A percentile compares a stretch with the other conserved stretches of the same genome.
Conservation (phyloP, 805 yeast genomes). For the Hagleromyces aurorensis region DNA sequence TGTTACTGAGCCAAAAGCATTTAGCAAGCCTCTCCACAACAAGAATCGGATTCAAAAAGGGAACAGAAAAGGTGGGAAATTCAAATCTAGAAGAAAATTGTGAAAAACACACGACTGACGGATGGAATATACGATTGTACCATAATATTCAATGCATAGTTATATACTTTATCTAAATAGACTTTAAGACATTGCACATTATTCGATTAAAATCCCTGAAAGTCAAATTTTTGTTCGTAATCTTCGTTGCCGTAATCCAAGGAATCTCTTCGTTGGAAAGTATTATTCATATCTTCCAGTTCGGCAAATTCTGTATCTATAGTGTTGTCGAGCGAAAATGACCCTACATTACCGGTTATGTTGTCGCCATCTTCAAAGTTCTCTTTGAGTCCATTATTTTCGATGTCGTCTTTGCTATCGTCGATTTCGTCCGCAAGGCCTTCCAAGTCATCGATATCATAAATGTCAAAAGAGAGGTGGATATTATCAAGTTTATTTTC, state of each 20-base stretch:
- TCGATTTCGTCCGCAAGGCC: slow-evolving; percentile 3
- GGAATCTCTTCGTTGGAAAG: slow-evolving; percentile 29
- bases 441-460: slow-evolving; percentile 8
- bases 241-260: slow-evolving; percentile 19
- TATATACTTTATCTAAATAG: not conserved
- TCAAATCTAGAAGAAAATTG: slow-evolving; percentile 25
- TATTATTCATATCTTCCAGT: slow-evolving; percentile 27
- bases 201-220: slow-evolving; percentile 9
- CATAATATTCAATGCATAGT: not conserved
- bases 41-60: slow-evolving; percentile 24
- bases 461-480: slow-evolving; percentile 24
- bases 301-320: slow-evolving; percentile 24
- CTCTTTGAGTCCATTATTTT: slow-evolving; percentile 7
- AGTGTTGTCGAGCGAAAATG: slow-evolving; percentile 8
- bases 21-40: slow-evolving; percentile 10
- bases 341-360: slow-evolving; percentile 1
- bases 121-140: too few species aligned
- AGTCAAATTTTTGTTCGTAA: slow-evolving; percentile 7
- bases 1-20: slow-evolving; percentile 32
- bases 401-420: slow-evolving; percentile 4
- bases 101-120: too few species aligned
- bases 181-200: not conserved
- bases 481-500: slow-evolving; percentile 27
- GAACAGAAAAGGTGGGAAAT: slow-evolving; percentile 23
- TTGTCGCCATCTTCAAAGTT: slow-evolving; percentile 4